Conservation (phyloP, 106 monocot genomes). For the Phalaenopsis aphrodite region DNA sequence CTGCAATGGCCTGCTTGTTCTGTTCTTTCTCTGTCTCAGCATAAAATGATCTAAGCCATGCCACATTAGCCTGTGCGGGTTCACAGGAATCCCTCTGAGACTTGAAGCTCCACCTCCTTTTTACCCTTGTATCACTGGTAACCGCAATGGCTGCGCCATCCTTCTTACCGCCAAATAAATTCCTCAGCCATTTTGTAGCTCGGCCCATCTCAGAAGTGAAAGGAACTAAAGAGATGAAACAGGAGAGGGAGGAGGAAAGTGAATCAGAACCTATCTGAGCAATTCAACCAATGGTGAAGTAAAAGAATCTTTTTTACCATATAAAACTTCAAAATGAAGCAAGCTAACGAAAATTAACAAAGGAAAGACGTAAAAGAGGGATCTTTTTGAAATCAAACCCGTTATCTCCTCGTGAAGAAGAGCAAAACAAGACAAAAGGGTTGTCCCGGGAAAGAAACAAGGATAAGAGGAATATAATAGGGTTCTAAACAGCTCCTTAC, state of each 20-base stretch:
- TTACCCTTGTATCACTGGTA: slow-evolving; percentile 46
- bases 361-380: neutral
- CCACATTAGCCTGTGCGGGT: slow-evolving; percentile 18
- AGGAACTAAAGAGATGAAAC: neutral
- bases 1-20: slow-evolving; percentile 47
- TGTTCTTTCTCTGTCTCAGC: slow-evolving; percentile 32
- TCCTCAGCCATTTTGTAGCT: slow-evolving; percentile 66
- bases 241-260: neutral
- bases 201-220: slow-evolving; percentile 79
- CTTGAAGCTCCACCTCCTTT: slow-evolving; percentile 82
- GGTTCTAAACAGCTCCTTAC: neutral
- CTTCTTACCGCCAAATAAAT: slow-evolving; percentile 47
- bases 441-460: slow-evolving; percentile 20
- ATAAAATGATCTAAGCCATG: slow-evolving; percentile 60
- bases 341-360: neutral
- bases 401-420: slow-evolving; percentile 37
- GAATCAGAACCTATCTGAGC: neutral
- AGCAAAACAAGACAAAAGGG: slow-evolving; percentile 41
- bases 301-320: neutral
- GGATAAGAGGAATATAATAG: neutral
- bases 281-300: neutral
- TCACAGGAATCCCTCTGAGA: slow-evolving; percentile 26
- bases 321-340: slow-evolving; percentile 2
- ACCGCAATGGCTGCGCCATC: slow-evolving; percentile 60
- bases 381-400: slow-evolving; percentile 14